Percentiles rank a stretch among this genome's conserved stretches.
Evolutionary conservation across 2,329 filamentous ascomycete species (phyloP).

Genomic region (Exserohilum turcica): DNA sequence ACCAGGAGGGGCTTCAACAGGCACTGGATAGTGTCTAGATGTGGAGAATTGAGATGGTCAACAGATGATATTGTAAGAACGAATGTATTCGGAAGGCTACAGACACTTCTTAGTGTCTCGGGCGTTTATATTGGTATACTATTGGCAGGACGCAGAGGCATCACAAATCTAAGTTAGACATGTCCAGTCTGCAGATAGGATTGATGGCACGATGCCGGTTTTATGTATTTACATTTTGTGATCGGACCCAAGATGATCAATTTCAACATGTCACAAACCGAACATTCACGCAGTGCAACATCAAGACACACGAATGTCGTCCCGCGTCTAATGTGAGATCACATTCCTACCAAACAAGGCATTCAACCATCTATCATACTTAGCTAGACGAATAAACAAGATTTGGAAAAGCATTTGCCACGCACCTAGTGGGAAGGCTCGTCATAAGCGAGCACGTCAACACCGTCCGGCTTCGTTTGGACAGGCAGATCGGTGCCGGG

Average conservation of each 20-base stretch:
- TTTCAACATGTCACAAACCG: too few species aligned
- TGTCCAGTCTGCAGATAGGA: not conserved
- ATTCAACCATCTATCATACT: too few species aligned
- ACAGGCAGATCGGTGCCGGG: too few species aligned
- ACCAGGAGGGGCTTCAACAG: not conserved
- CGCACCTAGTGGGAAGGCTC: too few species aligned
- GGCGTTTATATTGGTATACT: not conserved
- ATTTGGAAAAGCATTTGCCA: too few species aligned
- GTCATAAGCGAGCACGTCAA: too few species aligned
- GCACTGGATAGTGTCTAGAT: not conserved
- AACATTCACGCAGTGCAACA: not conserved
- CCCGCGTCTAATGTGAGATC: too few species aligned
- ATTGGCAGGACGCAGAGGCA: not conserved
- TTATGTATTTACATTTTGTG: not conserved
- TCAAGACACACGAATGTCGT: not conserved
- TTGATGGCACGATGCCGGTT: not conserved
- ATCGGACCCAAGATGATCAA: too few species aligned
- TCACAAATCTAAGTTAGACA: not conserved
- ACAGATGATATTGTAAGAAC: not conserved
- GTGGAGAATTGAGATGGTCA: not conserved
- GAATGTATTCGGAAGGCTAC: not conserved
- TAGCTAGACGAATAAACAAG: too few species aligned
- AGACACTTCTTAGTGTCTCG: not conserved
- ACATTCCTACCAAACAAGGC: too few species aligned
- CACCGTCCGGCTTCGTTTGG: too few species aligned